Evolutionary conservation across 2,329 filamentous ascomycete genomes (phyloP), one percentile per base, ranked within the genome.

Genomic region (Fonsecaea pugnacius): DNA sequence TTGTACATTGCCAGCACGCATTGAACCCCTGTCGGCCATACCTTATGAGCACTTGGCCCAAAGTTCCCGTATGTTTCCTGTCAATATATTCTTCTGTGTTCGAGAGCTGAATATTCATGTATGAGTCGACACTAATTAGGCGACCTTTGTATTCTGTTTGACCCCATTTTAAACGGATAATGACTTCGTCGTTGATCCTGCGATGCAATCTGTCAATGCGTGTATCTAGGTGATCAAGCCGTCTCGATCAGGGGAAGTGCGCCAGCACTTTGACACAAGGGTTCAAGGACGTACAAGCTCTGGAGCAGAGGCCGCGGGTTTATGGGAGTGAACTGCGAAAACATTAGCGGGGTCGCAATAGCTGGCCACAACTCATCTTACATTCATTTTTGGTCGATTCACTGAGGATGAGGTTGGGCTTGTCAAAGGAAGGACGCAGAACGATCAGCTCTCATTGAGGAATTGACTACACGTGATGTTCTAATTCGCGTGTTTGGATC

Each of bases 251-350:
- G 35, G 35, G 56, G 12, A 36, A 18, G 18, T 21, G 43, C 30
- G 48, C 10, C 21, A 14, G 33, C 30, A 36, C 46, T 58, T 12
- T 43, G 27, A 35, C 35, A 5, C 54, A 21, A 36, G 35, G 50
- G 40, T 12, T n/a, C 9, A 1, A 40, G 18, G 53, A 85, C 88
- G 73, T 87, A 92, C 88, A 97, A 88, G 76, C 89, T 89, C 83
- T 97, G 92, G 76, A 99, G 90, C 85, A 97, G 92, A 50, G 95
- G 95, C 78, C 94, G 91, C 75, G 95, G 95, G 85, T 99, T 99
- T 75, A 98, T 84, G 69, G 95, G 95, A 78, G 96, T 89, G 82
- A 96, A 96, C 87, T 89, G 66, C 56, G 55, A 27, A 60, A 36
- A 63, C 32, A 64, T 75, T 70, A 75, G 72, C 46, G 36, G 1